Base-by-base conservation (phyloP, 495 filamentous ascomycete species). In the Penicillium robsamsonii region DNA sequence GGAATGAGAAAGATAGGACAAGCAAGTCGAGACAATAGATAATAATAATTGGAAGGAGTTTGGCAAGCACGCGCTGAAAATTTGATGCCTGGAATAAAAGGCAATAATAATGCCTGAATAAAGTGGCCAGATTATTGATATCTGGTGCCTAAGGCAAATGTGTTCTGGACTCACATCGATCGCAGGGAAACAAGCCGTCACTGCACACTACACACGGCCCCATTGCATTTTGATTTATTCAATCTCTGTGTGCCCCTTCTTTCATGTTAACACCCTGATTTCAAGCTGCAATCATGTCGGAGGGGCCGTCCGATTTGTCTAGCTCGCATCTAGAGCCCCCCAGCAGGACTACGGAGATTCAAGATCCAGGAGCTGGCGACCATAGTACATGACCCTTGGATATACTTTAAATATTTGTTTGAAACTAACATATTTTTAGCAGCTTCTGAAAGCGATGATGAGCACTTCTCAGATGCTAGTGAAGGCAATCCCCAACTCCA, bases 391-490 rank as follows among this genome's bases (percentile, higher is more conserved):
- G 30, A 42, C 48, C 41, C 31, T 48, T 43, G 35, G 37, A 31
- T 30, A 56, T 44, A 41, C 13, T 56, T 48, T 49, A 38, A 57
- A 52, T 15, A 45, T 13, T 50, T 58, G 35, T 51, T 35, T 37
- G 25, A 3, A 18, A 42, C 40, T 40, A 18, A 50, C 40, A 13
- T 51, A 30, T 17, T 5, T 27, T 27, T 45, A 53, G 15, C 53
- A 69, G 80, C 76, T 46, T 88, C 88, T 18, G 87, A 87, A 54
- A 88, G 85, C 43, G 90, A 80, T 53, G 82, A 95, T 27, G 92
- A 96, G 48, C 89, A 96, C 72, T 96, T 92, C 70, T 91, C 91
- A 47, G 92, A 96, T 78, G 92, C 92, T 57, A 87, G 84, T 54
- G 89, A 93, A 70, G 88, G 84, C 59, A 66, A 70, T 57, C 75